Base-by-base conservation (phyloP, 352 stramenopile genomes). In the Detonula confervacea region DNA sequence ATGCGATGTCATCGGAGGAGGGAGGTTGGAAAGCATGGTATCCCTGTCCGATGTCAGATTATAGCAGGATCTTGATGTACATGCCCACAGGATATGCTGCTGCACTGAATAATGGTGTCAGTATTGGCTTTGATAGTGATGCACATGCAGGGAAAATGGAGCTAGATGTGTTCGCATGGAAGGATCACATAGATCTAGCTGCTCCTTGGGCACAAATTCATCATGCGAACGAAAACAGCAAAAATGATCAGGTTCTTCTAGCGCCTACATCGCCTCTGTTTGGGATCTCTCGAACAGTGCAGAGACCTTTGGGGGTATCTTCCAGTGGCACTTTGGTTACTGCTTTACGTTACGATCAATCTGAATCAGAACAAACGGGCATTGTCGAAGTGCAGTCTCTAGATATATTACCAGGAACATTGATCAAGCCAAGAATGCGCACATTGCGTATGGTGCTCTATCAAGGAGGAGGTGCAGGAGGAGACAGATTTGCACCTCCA, bases 1-100 rank as follows among this genome's bases (percentile, higher is more conserved):
- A 57, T 52, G 37, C 44, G 22, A 35, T 73, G 16, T 33, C 64
- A 30, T 33, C 27, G 20, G 39, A 84, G 44, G 33, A 61, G 18
- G 59, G 73, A 30, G 68, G 46, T 44, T 67, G 46, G 67, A 83
- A 75, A 63, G 67, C 55, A 57, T 84, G 76, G 76, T 65, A 84
- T 57, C 76, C 76, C 16, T 84, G 76, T 51, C 68, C 61, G 47
- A 46, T 84, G 35, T 84, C 76, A 39, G 62, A 84, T 68, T 84
- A 62, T 47, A 84, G 76, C 51, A 74, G 51, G 63, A 52, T 84
- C 25, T n/a, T 68, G n/a, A 60, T 84, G 55, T 47, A 72, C 39
- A 12, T 72, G 18, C 76, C 76, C n/a, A 61, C 24, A 46, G 74
- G 74, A 22, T 77, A 72, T 63, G 30, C 55, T 63, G 61, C 49